Evolutionary conservation across 192 early-diverging fungal species (phyloP).

Genomic region (Mortierella claussenii): DNA sequence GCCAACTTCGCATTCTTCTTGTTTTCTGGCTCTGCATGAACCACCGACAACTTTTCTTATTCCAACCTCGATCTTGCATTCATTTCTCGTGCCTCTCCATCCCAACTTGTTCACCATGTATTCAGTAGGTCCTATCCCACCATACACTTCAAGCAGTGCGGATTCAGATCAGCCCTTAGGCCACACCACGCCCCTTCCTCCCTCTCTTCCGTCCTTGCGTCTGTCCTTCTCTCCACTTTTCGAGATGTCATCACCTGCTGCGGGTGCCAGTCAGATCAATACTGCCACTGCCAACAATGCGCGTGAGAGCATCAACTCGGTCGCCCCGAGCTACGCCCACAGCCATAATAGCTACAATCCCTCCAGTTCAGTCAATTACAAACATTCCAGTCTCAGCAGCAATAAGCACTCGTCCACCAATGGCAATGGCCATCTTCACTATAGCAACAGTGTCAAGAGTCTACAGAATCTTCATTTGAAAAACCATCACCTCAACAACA

Average conservation of each 20-base stretch:
- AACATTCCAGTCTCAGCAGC: slow-evolving; percentile 24
- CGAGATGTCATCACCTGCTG: slow-evolving; percentile 28
- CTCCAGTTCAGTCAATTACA: slow-evolving; percentile 1
- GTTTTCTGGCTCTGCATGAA: no score
- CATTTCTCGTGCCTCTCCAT: no score
- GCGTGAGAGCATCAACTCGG: slow-evolving; percentile 14
- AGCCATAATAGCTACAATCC: neutral
- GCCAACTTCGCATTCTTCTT: no score
- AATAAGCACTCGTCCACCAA: slow-evolving; percentile 25
- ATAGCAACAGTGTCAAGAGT: slow-evolving; percentile 35
- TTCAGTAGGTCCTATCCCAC: neutral
- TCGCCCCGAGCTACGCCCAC: neutral
- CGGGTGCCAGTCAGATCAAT: slow-evolving; percentile 36
- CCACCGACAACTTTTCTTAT: no score
- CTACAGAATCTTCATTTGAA: slow-evolving; percentile 7
- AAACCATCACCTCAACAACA: neutral
- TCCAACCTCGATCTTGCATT: no score
- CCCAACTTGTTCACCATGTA: neutral
- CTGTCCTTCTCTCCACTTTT: slow-evolving; percentile 49
- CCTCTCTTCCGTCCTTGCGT: slow-evolving; percentile 23
- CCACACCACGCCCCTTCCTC: neutral
- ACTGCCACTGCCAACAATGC: slow-evolving; percentile 12
- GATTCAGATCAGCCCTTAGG: neutral
- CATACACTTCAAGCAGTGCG: neutral
- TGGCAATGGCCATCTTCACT: slow-evolving; percentile 27